Conservation (phyloP, 345 rosid genomes). For the Boechera retrofracta region DNA sequence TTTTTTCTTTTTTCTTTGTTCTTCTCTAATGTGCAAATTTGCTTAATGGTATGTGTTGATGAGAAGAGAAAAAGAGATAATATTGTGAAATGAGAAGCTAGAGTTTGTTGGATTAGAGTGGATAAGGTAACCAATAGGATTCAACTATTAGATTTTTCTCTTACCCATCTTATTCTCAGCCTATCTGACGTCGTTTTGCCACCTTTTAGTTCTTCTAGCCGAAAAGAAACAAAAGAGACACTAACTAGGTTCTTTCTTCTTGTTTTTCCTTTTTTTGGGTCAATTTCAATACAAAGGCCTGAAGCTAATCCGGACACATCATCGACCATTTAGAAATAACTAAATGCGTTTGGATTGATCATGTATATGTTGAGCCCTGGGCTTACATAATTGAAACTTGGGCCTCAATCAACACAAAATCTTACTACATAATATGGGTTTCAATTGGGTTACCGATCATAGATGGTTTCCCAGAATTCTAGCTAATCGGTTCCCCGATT, state of each 20-base stretch:
- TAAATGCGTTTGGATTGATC: neutral
- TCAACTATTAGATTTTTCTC: slow-evolving; percentile 45
- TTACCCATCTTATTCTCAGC: slow-evolving; percentile 29
- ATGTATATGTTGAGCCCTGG: neutral
- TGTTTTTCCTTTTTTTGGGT: neutral
- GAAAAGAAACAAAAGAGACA: too few species aligned
- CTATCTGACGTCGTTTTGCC: slow-evolving; percentile 29
- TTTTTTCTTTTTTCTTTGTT: too few species aligned
- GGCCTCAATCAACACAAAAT: neutral
- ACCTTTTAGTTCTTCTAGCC: neutral
- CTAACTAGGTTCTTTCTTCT: neutral
- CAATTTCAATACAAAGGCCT: neutral
- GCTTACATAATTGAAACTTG: neutral
- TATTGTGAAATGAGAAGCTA: slow-evolving; percentile 41
- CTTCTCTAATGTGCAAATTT: slow-evolving; percentile 8
- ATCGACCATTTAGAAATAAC: neutral
- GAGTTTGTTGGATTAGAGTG: slow-evolving; percentile 37
- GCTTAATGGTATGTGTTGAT: slow-evolving; percentile 16
- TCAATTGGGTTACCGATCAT: too few species aligned
- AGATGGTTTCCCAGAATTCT: too few species aligned
- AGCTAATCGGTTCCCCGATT: too few species aligned
- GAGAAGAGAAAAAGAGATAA: slow-evolving; percentile 33
- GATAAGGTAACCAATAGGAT: slow-evolving; percentile 49
- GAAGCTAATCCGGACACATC: neutral
- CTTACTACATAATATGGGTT: too few species aligned